Evolutionary conservation across 148 eudicot genomes (phyloP).

Genomic region (Silene latifolia): DNA sequence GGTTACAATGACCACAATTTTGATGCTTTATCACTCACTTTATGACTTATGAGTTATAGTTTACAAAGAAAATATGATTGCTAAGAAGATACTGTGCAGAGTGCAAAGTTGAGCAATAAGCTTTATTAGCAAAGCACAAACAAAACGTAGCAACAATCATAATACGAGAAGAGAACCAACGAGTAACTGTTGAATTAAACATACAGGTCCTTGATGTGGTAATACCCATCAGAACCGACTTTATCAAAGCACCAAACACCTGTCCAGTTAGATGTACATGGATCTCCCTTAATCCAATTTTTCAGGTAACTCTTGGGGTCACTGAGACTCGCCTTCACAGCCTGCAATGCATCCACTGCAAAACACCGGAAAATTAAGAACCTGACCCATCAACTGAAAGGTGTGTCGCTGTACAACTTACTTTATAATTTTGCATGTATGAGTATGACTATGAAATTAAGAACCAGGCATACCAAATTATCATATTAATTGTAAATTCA

Average conservation of each 20-base stretch:
- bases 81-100: neutral
- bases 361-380: constrained; percentile 6
- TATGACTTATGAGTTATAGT: neutral
- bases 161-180: neutral
- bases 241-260: constrained; percentile 53
- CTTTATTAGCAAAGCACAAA: neutral
- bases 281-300: constrained; percentile 64
- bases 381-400: neutral
- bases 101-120: neutral
- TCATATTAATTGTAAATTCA: neutral
- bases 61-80: neutral
- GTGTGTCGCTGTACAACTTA: neutral
- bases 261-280: constrained; percentile 62
- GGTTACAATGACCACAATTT: too few relatives aligned
- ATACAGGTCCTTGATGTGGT: constrained; percentile 63
- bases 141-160: neutral
- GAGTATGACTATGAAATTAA: neutral
- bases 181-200: constrained; percentile 19
- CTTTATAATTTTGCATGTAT: neutral
- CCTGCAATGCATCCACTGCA: constrained; percentile 56
- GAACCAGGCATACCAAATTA: neutral
- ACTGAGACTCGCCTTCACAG: constrained; percentile 38
- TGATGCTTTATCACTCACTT: too few relatives aligned
- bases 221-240: constrained; percentile 34
- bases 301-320: constrained; percentile 50